These are phyloP conservation scores for Secale cereale DNA, from an alignment of 176 grass and related monocot species.

Conservation along the genomic window DNA sequence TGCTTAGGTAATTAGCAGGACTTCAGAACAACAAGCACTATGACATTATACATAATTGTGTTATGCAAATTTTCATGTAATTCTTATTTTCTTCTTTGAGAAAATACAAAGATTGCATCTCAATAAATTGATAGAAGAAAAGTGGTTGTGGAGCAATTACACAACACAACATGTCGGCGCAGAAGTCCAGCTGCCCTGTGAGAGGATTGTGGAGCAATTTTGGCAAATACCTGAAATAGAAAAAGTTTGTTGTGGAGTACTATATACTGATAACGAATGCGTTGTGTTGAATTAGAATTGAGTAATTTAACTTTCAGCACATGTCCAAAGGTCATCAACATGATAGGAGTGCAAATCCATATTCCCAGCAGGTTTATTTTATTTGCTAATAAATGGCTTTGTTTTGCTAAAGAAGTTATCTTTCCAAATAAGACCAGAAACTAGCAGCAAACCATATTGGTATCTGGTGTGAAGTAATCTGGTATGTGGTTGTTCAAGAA, in stretches of 20 bases:
- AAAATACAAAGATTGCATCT: background rate
- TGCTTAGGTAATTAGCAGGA: background rate
- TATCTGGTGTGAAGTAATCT: background rate
- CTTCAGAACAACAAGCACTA: background rate
- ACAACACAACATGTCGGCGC: too few relatives aligned
- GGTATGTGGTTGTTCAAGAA: background rate
- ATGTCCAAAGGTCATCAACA: background rate
- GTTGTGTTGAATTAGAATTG: background rate
- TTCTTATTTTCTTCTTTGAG: background rate
- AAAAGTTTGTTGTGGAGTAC: background rate
- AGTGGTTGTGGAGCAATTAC: background rate
- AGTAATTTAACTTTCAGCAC: conserved; percentile 3
- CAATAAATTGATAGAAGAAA: background rate
- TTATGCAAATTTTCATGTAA: background rate
- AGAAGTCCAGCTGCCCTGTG: too few relatives aligned
- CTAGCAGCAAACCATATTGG: background rate
- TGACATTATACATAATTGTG: background rate
- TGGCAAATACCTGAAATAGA: too few relatives aligned
- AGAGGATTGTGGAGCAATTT: too few relatives aligned
- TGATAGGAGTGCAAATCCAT: background rate
- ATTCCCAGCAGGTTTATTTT: background rate
- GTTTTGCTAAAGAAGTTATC: conserved; percentile 15
- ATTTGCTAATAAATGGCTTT: background rate
- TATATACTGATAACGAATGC: too few relatives aligned
- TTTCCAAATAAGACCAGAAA: background rate